Evolutionary conservation across 2,329 filamentous ascomycete species (phyloP), one percentile per base, ranked within the genome.

Genomic region (Fusarium redolens): DNA sequence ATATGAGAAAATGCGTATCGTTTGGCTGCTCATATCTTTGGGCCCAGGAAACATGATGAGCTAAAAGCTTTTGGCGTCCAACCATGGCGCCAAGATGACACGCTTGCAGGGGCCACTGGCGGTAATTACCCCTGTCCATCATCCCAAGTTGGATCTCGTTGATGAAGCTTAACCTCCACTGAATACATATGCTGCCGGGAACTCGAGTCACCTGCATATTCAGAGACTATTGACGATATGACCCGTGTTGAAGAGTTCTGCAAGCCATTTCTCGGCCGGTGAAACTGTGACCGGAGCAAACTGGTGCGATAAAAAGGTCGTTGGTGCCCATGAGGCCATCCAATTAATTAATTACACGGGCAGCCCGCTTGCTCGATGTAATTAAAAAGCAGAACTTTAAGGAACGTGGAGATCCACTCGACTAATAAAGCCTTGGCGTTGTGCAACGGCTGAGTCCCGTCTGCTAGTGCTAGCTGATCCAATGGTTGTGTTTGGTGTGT

Each of bases 321-420:
- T 50, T 40, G 22, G 48, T 68, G 40, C 59, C 59, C 48, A 45
- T 61, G 51, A 63, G 62, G 45, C 59, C 48, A 56, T 62, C 64
- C 62, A 72, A 62, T 66, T 66, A 72, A 71, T 72, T 65, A 77
- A 75, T 66, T 64, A 66, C 63, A 57, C 61, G 48, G 48, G 66
- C 65, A 65, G 59, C 74, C 74, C 65, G 52, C 68, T 58, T 61
- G 61, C 71, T 65, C 60, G 51, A 71, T 47, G 73, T 73, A 77
- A 78, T 77, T 78, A 77, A 76, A 78, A 74, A 69, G 69, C 68
- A 78, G 73, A 76, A 69, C 67, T 65, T 65, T 67, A 70, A 75
- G 74, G 71, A 70, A 74, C 59, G 48, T 63, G 52, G 50, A 64
- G 66, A 58, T 72, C 71, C 75, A 74, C 76, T 77, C 70, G 60